A percentile compares a stretch with the other conserved stretches of the same genome.
Evolutionary conservation across 2,329 filamentous ascomycete genomes (phyloP).

Genomic region (Apiospora hydei): DNA sequence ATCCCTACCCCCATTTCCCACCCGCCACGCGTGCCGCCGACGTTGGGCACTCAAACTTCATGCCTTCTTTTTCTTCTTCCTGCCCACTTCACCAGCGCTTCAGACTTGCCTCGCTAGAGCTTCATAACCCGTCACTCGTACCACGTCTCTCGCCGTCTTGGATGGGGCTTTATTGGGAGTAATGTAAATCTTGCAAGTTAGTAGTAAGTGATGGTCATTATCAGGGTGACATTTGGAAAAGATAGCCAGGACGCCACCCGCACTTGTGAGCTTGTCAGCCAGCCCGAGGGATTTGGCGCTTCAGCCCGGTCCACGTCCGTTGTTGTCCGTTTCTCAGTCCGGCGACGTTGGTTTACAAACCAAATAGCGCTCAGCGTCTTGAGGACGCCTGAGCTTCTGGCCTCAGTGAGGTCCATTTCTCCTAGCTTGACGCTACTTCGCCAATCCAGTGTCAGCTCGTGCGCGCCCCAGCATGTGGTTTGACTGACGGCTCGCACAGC

Average conservation of each 20-base stretch:
- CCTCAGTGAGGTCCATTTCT: not conserved
- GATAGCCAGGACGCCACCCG: not conserved
- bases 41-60: not conserved
- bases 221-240: not conserved
- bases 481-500: not conserved
- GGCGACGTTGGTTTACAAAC: not conserved
- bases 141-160: not conserved
- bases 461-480: not conserved
- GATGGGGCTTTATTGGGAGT: not conserved
- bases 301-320: conserved; percentile 6
- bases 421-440: conserved; percentile 6
- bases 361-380: not conserved
- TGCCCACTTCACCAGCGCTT: conserved; percentile 7
- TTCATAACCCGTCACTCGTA: not conserved
- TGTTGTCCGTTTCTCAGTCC: not conserved
- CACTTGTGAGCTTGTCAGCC: not conserved
- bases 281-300: not conserved
- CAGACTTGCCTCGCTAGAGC: conserved; percentile 11
- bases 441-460: not conserved
- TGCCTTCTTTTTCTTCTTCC: not conserved
- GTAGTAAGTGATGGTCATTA: not conserved
- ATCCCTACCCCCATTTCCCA: not conserved
- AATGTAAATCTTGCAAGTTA: not conserved
- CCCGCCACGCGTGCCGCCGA: not conserved
- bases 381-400: not conserved